phyloP scores from a whole-genome alignment of 176 grass and related monocot genomes.

The Triticum timopheevii region DNA sequence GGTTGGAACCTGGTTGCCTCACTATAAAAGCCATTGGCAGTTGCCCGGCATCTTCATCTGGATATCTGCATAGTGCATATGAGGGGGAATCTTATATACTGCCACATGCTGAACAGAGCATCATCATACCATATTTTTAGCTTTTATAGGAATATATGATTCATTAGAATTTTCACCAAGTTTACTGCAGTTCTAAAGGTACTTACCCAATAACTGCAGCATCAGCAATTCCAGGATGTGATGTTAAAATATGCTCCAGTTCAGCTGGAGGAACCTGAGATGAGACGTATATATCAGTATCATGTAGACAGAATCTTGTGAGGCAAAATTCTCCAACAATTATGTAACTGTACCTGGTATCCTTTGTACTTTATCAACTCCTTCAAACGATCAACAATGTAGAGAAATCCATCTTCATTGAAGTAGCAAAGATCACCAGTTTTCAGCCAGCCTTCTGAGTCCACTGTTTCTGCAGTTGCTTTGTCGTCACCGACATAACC shows the following conservation, averaged over 20 bases:
- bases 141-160: background rate
- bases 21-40: conserved; percentile 84
- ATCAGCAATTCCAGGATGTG: conserved; percentile 55
- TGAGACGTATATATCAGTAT: conserved; percentile 5
- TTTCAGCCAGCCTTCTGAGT: conserved; percentile 70
- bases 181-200: background rate
- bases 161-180: background rate
- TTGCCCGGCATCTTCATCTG: conserved; percentile 83
- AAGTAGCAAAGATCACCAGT: conserved; percentile 79
- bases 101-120: background rate
- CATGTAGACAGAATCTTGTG: conserved; percentile 5
- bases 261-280: conserved; percentile 69
- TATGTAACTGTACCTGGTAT: conserved; percentile 49
- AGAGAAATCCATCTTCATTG: conserved; percentile 65
- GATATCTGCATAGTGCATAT: conserved; percentile 52
- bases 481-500: conserved; percentile 57
- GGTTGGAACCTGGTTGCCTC: conserved; percentile 45
- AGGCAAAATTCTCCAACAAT: background rate
- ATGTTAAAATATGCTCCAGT: conserved; percentile 62
- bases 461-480: conserved; percentile 47
- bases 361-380: conserved; percentile 83
- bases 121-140: background rate
- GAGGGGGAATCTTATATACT: background rate
- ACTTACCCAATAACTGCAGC: conserved; percentile 68
- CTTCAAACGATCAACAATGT: conserved; percentile 72